Evolutionary conservation across 2,329 filamentous ascomycete genomes (phyloP), one percentile per base, ranked within the genome.

Genomic region (Phialemonium atrogriseum): DNA sequence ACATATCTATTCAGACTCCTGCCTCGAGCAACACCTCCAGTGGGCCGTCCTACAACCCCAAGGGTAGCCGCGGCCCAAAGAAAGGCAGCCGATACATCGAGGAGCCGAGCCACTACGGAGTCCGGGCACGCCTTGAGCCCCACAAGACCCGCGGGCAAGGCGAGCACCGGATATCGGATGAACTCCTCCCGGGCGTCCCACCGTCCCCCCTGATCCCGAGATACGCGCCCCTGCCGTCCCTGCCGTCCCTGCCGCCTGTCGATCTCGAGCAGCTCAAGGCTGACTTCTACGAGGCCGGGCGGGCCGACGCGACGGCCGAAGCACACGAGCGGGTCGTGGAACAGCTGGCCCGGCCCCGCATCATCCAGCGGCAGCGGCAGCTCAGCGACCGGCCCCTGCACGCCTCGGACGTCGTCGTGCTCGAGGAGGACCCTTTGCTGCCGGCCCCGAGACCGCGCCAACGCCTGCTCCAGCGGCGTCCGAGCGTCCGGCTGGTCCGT

Each of bases 131-230:
- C 10, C 10, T 24, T 11, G 10, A 12, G 11, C 36, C 27, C 11
- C 29, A 35, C 19, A 34, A 30, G 28, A 12, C 15, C 18, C 27
- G 24, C 12, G 20, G 22, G 11, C 29, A 33, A 18, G 26, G 26
- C 12, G 16, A 22, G 11, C 32, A 38, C 18, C 28, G 29, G 16
- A 35, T 35, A 18, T 23, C 30, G 17, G 36, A 38, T 18, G 36
- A 34, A 24, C 24, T 37, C 16, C 21, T 38, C 18, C 28, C 17
- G 13, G 13, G 29, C 27, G 27, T 11, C 25, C 25, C 5, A 5
- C n/a, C 12, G 8, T 30, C 12, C 21, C 15, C n/a, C n/a, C n/a
- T n/a, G n/a, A n/a, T n/a, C n/a, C n/a, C n/a, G n/a, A n/a, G n/a
- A n/a, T n/a, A n/a, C n/a, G n/a, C n/a, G n/a, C n/a, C n/a, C n/a